Evolutionary conservation across 2,329 filamentous ascomycete genomes (phyloP).

Genomic region (Dactylellina haptotyla): DNA sequence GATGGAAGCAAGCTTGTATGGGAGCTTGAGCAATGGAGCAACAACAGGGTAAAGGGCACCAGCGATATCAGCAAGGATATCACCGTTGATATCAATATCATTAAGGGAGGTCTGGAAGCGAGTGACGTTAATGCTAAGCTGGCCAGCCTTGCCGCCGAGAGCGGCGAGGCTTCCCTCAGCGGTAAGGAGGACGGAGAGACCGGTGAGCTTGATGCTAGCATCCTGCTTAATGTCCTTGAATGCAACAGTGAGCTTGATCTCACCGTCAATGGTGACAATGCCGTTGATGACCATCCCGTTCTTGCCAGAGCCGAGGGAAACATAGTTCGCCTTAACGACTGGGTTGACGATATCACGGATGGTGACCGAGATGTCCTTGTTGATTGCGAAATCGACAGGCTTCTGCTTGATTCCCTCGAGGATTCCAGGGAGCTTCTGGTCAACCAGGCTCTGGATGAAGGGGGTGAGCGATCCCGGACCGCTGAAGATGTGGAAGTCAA

Average conservation of each 20-base stretch:
- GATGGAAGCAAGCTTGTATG: conserved; percentile 44
- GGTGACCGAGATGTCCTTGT: conserved; percentile 21
- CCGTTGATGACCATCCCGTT: conserved; percentile 27
- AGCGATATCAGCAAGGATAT: conserved; percentile 32
- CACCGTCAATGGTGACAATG: conserved; percentile 29
- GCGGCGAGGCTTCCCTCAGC: conserved; percentile 23
- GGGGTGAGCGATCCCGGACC: conserved; percentile 23
- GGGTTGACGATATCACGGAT: conserved; percentile 24
- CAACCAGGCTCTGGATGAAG: conserved; percentile 36
- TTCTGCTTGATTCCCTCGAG: conserved; percentile 27
- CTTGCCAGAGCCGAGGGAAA: conserved; percentile 12
- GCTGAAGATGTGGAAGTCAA: conserved; percentile 46
- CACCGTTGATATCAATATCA: conserved; percentile 30
- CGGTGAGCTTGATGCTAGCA: conserved; percentile 29
- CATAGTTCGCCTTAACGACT: conserved; percentile 34
- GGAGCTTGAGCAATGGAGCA: conserved; percentile 43
- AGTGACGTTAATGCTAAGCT: conserved; percentile 20
- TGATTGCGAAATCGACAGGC: conserved; percentile 10
- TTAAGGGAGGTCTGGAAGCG: conserved; percentile 20
- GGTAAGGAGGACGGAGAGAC: conserved; percentile 16
- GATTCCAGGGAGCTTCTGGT: conserved; percentile 27
- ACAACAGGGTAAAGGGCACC: conserved; percentile 37
- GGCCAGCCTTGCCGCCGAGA: neutral
- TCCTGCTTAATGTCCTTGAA: conserved; percentile 29
- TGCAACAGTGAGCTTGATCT: conserved; percentile 7